Conservation (phyloP, 495 filamentous ascomycete genomes). For the Penicillium simplicissimum region DNA sequence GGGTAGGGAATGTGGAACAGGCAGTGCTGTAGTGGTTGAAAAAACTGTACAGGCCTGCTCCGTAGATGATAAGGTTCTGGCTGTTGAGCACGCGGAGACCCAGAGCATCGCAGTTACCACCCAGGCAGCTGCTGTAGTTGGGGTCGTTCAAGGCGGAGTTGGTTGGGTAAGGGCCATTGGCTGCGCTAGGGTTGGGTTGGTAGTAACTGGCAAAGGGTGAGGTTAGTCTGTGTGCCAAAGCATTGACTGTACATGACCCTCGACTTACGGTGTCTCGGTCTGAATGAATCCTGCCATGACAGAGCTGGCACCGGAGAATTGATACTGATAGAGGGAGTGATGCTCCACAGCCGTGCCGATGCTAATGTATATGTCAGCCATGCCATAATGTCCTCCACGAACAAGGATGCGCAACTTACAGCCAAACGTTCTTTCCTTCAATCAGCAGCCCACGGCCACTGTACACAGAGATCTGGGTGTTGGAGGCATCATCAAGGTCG, state of each 20-base stretch:
- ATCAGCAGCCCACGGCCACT: constrained; percentile 65
- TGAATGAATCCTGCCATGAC: constrained; percentile 77
- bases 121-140: constrained; percentile 53
- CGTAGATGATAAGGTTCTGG: constrained; percentile 61
- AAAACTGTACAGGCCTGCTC: constrained; percentile 75
- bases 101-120: constrained; percentile 61
- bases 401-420: constrained; percentile 35
- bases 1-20: constrained; percentile 49
- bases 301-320: constrained; percentile 66
- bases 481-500: constrained; percentile 61
- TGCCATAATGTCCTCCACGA: too few relatives aligned
- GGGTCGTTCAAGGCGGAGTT: constrained; percentile 56
- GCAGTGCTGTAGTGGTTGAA: constrained; percentile 60
- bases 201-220: constrained; percentile 44
- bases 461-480: constrained; percentile 67
- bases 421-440: constrained; percentile 60
- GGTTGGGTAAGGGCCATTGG: constrained; percentile 53
- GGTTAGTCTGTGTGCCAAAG: not conserved
- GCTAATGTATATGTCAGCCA: constrained; percentile 25
- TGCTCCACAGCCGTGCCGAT: constrained; percentile 77
- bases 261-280: constrained; percentile 68
- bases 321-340: constrained; percentile 78
- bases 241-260: not conserved
- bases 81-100: constrained; percentile 65
- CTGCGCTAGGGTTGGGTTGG: constrained; percentile 64